Base-by-base conservation (phyloP, 768 basidiomycete genomes). In the Cantharellus anzutake region DNA sequence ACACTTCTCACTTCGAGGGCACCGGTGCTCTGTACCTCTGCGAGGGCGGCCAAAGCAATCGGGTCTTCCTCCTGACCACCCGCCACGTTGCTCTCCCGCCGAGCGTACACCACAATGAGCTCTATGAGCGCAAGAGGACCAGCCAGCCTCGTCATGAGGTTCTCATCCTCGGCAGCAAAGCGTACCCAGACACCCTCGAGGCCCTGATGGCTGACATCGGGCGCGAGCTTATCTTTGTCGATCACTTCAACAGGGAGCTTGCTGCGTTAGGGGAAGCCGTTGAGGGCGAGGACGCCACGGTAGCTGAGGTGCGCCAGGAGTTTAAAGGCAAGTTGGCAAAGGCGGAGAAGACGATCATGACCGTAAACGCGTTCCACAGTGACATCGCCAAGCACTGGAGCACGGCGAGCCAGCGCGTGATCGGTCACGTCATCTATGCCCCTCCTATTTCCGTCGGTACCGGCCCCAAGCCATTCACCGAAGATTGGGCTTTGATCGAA, bases 31-130 rank as follows among this genome's bases (percentile, higher is more conserved):
- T 74, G 56, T 75, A 67, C 65, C 56, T 70, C 64, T 65, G 68
- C 64, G 57, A 64, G 35, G 59, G 63, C 63, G 63, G 53, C 3
- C 63, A 68, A 20, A 61, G 65, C 62, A 58, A 68, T 16, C 64
- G 65, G 55, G 64, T 69, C 61, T 41, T 65, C 58, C 16, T 70
- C 59, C 65, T 73, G 52, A 73, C 73, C 38, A 59, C 59, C 63
- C 65, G 66, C 48, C 74, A 74, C 60, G 73, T 74, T 56, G 69
- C 66, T 61, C 67, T 65, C 57, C 71, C 73, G 7, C 70, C 71
- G 62, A 58, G 62, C 39, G 59, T 64, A 34, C 64, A 60, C 60
- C 40, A 55, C 44, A 68, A 72, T 67, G 67, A 59, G 62, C 60
- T 41, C 60, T 35, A 60, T 40, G 60, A 63, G 39, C 63, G 61